Conservation (phyloP, 352 stramenopile species). For the Phytophthora fragariae region DNA sequence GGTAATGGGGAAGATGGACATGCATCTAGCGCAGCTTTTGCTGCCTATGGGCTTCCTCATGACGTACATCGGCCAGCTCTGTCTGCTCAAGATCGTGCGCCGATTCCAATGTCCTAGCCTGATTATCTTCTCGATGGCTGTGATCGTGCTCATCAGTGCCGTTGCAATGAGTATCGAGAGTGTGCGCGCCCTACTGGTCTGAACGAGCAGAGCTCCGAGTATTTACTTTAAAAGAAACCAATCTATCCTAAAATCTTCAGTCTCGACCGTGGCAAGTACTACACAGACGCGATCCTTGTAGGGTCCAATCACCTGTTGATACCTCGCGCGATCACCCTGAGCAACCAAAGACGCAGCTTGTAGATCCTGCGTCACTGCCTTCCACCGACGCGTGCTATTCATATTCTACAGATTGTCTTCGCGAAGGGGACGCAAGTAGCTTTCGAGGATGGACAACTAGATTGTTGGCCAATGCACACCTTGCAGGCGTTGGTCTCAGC, state of each 20-base stretch:
- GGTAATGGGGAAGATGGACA: conserved; percentile 57
- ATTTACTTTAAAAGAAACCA: conserved; percentile 1
- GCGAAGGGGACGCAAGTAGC: background rate
- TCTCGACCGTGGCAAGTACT: background rate
- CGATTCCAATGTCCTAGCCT: conserved; percentile 72
- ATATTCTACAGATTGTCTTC: background rate
- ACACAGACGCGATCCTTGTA: background rate
- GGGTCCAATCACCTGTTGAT: background rate
- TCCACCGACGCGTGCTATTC: too few relatives aligned
- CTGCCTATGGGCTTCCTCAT: conserved; percentile 70
- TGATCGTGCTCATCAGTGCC: conserved; percentile 69
- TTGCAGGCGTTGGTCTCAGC: background rate
- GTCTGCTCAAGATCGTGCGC: conserved; percentile 55
- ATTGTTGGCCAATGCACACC: background rate
- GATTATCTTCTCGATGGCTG: conserved; percentile 77
- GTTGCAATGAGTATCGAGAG: conserved; percentile 73
- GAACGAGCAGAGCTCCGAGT: background rate
- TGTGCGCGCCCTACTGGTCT: conserved; percentile 43
- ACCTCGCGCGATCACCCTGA: background rate
- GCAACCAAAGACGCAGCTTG: too few relatives aligned
- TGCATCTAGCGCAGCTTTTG: conserved; percentile 54
- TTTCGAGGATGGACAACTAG: background rate
- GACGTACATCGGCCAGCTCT: conserved; percentile 67
- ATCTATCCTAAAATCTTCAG: background rate
- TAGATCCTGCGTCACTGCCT: too few relatives aligned